Evolutionary conservation across 257 asterid species (phyloP).

Genomic region (Solanum acaule): DNA sequence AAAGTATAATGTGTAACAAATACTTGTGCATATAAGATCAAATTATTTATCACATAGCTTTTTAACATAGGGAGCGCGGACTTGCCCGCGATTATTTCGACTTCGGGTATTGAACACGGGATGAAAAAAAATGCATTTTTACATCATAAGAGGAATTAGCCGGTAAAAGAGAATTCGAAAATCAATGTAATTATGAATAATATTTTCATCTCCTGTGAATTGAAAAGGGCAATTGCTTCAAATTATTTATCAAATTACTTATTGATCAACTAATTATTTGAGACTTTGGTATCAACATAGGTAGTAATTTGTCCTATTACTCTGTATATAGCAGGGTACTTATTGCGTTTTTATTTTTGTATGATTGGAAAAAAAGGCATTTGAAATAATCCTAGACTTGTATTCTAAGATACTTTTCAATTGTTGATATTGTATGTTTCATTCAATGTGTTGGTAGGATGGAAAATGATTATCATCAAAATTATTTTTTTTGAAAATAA

Average conservation of each 20-base stretch:
- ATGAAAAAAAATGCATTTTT: too few relatives aligned
- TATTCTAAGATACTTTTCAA: not conserved
- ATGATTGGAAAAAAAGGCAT: not conserved
- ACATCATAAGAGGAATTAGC: not conserved
- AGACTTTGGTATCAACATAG: not conserved
- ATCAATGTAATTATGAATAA: not conserved
- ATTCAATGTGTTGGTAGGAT: not conserved
- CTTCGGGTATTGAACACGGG: too few relatives aligned
- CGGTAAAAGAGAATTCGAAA: not conserved
- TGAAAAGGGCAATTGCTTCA: not conserved
- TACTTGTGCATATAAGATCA: not conserved
- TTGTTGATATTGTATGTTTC: not conserved
- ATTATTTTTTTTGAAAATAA: not conserved
- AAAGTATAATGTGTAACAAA: too few relatives aligned
- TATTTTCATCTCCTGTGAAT: not conserved
- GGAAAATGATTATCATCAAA: not conserved
- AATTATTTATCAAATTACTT: not conserved
- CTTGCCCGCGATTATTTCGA: too few relatives aligned
- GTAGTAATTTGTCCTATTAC: not conserved
- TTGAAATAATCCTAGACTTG: not conserved
- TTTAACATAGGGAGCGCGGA: not conserved
- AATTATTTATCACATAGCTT: not conserved
- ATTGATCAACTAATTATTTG: not conserved
- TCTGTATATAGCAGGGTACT: not conserved
- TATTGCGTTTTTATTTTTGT: not conserved